phyloP scores from a whole-genome alignment of 140 eudicot genomes.

The Eryngium alpinum region DNA sequence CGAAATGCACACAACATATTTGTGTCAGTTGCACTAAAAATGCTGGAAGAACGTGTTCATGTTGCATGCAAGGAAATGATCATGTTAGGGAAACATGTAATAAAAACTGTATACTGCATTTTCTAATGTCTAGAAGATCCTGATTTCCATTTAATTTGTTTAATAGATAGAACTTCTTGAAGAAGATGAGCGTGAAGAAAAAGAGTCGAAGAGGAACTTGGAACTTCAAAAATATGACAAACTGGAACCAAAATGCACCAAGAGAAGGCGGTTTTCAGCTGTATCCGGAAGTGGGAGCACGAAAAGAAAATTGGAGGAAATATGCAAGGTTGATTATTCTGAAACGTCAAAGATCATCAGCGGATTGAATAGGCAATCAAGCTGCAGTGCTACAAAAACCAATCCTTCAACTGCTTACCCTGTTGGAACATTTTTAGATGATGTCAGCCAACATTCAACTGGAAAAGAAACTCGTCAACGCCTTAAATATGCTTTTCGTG shows the following conservation, averaged over 20 bases:
- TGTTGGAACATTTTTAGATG: no score
- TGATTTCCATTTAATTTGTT: conserved; percentile 15
- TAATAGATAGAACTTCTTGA: conserved; percentile 81
- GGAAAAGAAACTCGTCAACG: conserved; percentile 39
- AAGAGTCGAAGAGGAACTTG: conserved; percentile 72
- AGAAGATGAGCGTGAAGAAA: conserved; percentile 96
- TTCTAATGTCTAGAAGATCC: background rate
- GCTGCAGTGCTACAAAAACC: conserved; percentile 38
- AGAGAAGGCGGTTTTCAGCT: conserved; percentile 38
- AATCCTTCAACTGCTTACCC: no score
- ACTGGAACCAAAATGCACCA: conserved; percentile 40
- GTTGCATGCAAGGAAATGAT: conserved; percentile 90
- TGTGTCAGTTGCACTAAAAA: conserved; percentile 78
- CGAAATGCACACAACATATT: conserved; percentile 97
- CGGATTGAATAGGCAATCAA: conserved; percentile 46
- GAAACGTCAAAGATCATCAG: conserved; percentile 40
- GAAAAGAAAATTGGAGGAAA: conserved; percentile 46
- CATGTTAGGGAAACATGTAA: conserved; percentile 85
- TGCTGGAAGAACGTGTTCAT: conserved; percentile 80
- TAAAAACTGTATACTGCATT: background rate
- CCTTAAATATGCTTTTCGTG: conserved; percentile 17
- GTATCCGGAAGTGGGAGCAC: conserved; percentile 42
- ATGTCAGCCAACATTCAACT: conserved; percentile 54
- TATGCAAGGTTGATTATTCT: conserved; percentile 45
- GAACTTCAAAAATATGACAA: conserved; percentile 32